A percentile compares a stretch with the other conserved stretches of the same genome.
Evolutionary conservation across 2,329 filamentous ascomycete genomes (phyloP).

Genomic region (Colletotrichum aenigma): DNA sequence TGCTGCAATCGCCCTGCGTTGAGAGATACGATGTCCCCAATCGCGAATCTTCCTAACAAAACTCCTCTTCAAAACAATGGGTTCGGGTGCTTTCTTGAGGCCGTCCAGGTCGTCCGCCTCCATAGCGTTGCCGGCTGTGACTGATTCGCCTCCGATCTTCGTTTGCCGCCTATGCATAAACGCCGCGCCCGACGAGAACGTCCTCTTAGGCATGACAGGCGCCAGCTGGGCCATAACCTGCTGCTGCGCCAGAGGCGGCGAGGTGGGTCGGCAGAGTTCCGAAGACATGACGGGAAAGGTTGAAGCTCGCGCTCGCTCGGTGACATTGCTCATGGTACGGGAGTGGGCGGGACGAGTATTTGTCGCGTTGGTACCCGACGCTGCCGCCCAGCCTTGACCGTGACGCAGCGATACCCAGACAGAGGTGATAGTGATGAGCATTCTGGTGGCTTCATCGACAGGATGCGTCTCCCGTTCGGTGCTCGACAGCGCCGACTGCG

Average conservation of each 20-base stretch:
- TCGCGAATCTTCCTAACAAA: conserved; percentile 9
- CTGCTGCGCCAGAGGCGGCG: conserved; percentile 1
- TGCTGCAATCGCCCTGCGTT: background rate
- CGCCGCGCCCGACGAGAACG: conserved; percentile 26
- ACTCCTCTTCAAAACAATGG: background rate
- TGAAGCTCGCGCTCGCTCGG: conserved; percentile 5
- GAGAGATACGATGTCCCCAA: conserved; percentile 16
- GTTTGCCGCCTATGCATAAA: conserved; percentile 25
- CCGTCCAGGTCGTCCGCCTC: conserved; percentile 3
- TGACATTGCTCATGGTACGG: background rate
- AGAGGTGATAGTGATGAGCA: conserved; percentile 26
- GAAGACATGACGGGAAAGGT: conserved; percentile 9
- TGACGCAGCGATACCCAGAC: conserved; percentile 28
- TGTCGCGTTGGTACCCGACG: background rate
- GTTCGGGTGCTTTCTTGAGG: background rate
- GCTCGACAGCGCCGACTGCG: background rate
- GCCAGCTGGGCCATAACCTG: background rate
- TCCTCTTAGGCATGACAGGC: conserved; percentile 12
- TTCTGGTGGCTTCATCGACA: conserved; percentile 24
- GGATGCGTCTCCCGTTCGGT: conserved; percentile 18
- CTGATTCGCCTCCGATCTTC: conserved; percentile 10
- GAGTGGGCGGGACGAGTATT: background rate
- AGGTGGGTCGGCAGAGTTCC: background rate
- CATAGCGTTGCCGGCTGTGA: background rate
- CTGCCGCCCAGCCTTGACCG: conserved; percentile 21